A percentile compares a stretch with the other conserved stretches of the same genome.
These are phyloP conservation scores for Corynespora cassiicola DNA, from an alignment of 2,329 filamentous ascomycete genomes.

Conservation along the genomic window DNA sequence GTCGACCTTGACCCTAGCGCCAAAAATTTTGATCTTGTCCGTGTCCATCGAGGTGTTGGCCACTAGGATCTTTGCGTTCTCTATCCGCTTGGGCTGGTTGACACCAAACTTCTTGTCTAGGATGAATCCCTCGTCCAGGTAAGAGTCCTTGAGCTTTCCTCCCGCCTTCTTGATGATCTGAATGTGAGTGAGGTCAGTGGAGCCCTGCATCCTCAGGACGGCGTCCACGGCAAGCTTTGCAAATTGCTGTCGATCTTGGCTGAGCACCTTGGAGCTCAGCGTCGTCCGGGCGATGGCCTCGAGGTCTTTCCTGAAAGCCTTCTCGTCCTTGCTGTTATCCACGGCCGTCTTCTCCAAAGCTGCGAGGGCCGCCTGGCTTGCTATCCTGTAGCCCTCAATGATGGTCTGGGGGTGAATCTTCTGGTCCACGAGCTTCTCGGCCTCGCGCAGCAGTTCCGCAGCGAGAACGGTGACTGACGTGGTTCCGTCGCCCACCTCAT, in stretches of 20 bases:
- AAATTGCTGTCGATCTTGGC: constrained; percentile 93
- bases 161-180: constrained; percentile 99
- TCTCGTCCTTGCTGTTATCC: constrained; percentile 83
- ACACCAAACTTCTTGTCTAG: constrained; percentile 99
- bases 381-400: constrained; percentile 98
- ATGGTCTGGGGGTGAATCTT: constrained; percentile 99
- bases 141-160: constrained; percentile 96
- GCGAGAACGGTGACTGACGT: constrained; percentile 97
- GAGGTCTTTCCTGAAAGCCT: constrained; percentile 88
- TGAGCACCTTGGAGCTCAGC: constrained; percentile 94
- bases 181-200: constrained; percentile 94
- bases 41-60: constrained; percentile 99
- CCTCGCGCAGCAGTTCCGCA: constrained; percentile 92
- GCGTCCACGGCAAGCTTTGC: constrained; percentile 88
- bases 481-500: constrained; percentile 97
- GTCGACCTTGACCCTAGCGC: constrained; percentile 93
- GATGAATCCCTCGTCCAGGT: constrained; percentile 97
- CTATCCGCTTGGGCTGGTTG: constrained; percentile 95
- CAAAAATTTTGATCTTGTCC: constrained; percentile 99
- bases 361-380: constrained; percentile 83
- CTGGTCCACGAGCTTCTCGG: constrained; percentile 95
- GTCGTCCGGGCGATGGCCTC: constrained; percentile 92
- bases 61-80: constrained; percentile 97
- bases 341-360: constrained; percentile 85
- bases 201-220: constrained; percentile 86